phyloP scores from a whole-genome alignment of 495 filamentous ascomycete species.

The Hyaloscypha variabilis region DNA sequence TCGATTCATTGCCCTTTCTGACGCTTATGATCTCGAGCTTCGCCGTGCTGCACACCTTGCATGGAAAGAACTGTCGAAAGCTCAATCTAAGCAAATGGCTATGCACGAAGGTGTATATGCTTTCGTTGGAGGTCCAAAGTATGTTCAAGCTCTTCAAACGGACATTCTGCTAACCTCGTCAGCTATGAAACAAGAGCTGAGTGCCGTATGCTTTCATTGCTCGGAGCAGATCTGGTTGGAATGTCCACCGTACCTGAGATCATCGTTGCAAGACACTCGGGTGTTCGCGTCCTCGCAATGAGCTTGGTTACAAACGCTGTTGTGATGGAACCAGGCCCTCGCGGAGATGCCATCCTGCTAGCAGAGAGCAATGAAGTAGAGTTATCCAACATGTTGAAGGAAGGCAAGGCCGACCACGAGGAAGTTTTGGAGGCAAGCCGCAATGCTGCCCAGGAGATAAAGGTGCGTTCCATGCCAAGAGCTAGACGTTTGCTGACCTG shows the following conservation, averaged over 20 bases:
- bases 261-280: conserved; percentile 71
- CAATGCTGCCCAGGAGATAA: conserved; percentile 67
- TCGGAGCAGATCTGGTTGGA: conserved; percentile 75
- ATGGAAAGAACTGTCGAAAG: conserved; percentile 52
- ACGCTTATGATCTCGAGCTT: conserved; percentile 75
- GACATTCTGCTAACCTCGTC: conserved; percentile 15
- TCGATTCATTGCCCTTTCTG: conserved; percentile 72
- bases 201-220: conserved; percentile 67
- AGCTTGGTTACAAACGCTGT: conserved; percentile 78
- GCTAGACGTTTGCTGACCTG: conserved; percentile 1
- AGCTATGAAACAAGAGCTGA: conserved; percentile 80
- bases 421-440: conserved; percentile 70
- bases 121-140: conserved; percentile 73
- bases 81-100: conserved; percentile 32
- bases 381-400: conserved; percentile 56
- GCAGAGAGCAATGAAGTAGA: conserved; percentile 45
- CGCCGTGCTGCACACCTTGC: conserved; percentile 61
- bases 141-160: conserved; percentile 16
- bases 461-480: conserved; percentile 42
- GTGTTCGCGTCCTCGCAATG: conserved; percentile 70
- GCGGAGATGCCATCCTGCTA: conserved; percentile 55
- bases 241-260: conserved; percentile 84
- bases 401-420: conserved; percentile 71
- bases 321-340: conserved; percentile 63
- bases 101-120: conserved; percentile 79